A percentile compares a stretch with the other conserved stretches of the same genome.
Conservation (phyloP, 2,329 filamentous ascomycete genomes). For the Penicillium corylophilum region DNA sequence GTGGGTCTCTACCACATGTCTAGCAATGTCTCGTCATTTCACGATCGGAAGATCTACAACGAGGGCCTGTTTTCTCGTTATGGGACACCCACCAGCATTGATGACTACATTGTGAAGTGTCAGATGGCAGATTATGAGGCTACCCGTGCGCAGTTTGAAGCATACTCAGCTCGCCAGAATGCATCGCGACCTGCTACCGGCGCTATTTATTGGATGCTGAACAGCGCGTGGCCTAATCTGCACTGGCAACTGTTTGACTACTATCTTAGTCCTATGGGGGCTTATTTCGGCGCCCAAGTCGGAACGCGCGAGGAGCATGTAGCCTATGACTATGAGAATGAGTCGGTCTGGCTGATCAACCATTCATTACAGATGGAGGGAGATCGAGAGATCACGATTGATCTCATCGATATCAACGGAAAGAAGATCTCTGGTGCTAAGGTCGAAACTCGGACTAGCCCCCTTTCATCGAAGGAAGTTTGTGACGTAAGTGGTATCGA, state of each 20-base stretch:
- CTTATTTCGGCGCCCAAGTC: slow-evolving; percentile 60
- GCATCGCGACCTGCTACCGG: slow-evolving; percentile 57
- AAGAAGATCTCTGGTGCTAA: slow-evolving; percentile 38
- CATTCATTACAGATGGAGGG: slow-evolving; percentile 46
- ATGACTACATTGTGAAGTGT: slow-evolving; percentile 60
- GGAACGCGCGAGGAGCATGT: slow-evolving; percentile 54
- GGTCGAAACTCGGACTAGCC: slow-evolving; percentile 37
- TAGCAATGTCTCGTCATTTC: slow-evolving; percentile 55
- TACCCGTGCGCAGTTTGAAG: slow-evolving; percentile 60
- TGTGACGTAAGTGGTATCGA: slow-evolving; percentile 31
- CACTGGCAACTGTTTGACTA: slow-evolving; percentile 67
- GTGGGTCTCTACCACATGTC: slow-evolving; percentile 62
- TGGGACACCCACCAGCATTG: slow-evolving; percentile 52
- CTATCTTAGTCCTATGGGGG: slow-evolving; percentile 58
- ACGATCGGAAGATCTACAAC: slow-evolving; percentile 59
- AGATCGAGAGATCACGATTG: slow-evolving; percentile 46
- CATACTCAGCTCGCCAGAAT: slow-evolving; percentile 53
- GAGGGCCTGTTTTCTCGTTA: slow-evolving; percentile 53
- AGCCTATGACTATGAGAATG: slow-evolving; percentile 54
- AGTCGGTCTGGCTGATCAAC: slow-evolving; percentile 55
- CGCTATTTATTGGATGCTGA: slow-evolving; percentile 67
- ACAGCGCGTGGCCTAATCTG: slow-evolving; percentile 63
- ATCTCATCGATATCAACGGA: slow-evolving; percentile 53
- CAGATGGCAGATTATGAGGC: slow-evolving; percentile 67
- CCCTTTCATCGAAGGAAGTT: slow-evolving; percentile 48